Percentiles rank a stretch among this genome's conserved stretches.
phyloP scores from a whole-genome alignment of 805 yeast genomes.

The Cephaloascus fragrans region DNA sequence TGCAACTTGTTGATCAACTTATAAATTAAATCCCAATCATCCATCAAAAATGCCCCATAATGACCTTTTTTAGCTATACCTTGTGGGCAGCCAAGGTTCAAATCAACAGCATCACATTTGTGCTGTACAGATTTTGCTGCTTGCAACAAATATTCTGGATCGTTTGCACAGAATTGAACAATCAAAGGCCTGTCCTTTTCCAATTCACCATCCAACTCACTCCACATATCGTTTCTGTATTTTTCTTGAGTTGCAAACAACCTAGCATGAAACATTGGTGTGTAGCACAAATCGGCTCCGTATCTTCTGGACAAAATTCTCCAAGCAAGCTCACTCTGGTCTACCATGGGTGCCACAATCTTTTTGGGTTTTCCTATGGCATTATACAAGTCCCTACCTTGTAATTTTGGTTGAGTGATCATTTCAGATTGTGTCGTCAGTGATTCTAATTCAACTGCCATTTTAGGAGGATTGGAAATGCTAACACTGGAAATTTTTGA shows the following conservation, averaged over 20 bases:
- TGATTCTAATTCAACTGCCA: too few species aligned
- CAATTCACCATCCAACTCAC: slow-evolving; percentile 60
- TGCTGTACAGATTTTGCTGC: slow-evolving; percentile 81
- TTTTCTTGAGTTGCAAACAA: slow-evolving; percentile 78
- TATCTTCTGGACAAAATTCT: slow-evolving; percentile 73
- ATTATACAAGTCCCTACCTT: slow-evolving; percentile 65
- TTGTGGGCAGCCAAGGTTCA: slow-evolving; percentile 96
- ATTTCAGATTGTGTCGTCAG: too few species aligned
- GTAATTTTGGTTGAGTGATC: slow-evolving; percentile 13
- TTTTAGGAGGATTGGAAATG: too few species aligned
- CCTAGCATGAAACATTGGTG: slow-evolving; percentile 95
- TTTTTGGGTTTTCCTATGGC: slow-evolving; percentile 67
- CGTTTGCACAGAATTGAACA: slow-evolving; percentile 95
- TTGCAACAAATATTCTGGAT: slow-evolving; percentile 68
- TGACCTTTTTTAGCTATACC: slow-evolving; percentile 93
- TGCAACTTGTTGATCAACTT: slow-evolving; percentile 66
- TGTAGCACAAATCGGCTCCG: slow-evolving; percentile 91
- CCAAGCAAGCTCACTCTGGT: slow-evolving; percentile 95
- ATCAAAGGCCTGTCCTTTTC: slow-evolving; percentile 73
- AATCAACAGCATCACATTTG: slow-evolving; percentile 90
- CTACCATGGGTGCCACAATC: slow-evolving; percentile 98
- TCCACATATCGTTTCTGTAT: slow-evolving; percentile 70
- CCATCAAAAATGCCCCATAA: slow-evolving; percentile 95
- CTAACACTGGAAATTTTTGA: too few species aligned
- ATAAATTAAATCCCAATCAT: slow-evolving; percentile 83